phyloP scores from a whole-genome alignment of 225 moss, liverwort and hornwort genomes.

The Polytrichum formosum region DNA sequence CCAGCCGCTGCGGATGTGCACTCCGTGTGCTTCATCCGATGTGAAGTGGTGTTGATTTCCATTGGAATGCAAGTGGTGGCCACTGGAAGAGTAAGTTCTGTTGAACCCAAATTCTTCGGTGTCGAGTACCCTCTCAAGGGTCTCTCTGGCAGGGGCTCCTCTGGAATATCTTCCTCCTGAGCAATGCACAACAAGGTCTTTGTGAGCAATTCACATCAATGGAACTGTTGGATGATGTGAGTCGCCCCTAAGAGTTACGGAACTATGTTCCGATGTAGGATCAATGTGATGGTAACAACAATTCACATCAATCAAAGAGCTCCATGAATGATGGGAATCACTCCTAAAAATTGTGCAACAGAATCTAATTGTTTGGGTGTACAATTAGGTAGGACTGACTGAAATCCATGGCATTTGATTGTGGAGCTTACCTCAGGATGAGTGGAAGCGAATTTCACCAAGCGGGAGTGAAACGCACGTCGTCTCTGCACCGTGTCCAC shows the following conservation, averaged over 20 bases:
- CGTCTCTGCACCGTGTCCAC: conserved; percentile 63
- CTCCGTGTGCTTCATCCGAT: conserved; percentile 16
- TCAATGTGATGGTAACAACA: no score
- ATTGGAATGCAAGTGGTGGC: conserved; percentile 50
- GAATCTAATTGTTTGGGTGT: no score
- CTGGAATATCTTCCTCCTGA: conserved; percentile 69
- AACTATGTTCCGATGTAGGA: no score
- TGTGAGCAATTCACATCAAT: no score
- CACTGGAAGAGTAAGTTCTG: conserved; percentile 17
- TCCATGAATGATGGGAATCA: no score
- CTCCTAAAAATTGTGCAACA: no score
- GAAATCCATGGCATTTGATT: no score
- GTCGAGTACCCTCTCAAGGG: conserved; percentile 27
- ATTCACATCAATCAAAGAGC: no score
- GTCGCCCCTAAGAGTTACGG: no score
- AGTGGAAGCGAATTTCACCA: conserved; percentile 45
- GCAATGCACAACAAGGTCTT: background rate
- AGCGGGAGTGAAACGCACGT: conserved; percentile 62
- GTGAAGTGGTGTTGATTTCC: conserved; percentile 28
- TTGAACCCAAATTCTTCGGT: background rate
- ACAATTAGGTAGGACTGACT: no score
- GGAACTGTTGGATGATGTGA: no score
- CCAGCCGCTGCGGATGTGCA: background rate
- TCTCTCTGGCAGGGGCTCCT: conserved; percentile 58
- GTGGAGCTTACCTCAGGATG: conserved; percentile 48